Base-by-base conservation (phyloP, 148 eudicot genomes). In the Camellia sinensis region DNA sequence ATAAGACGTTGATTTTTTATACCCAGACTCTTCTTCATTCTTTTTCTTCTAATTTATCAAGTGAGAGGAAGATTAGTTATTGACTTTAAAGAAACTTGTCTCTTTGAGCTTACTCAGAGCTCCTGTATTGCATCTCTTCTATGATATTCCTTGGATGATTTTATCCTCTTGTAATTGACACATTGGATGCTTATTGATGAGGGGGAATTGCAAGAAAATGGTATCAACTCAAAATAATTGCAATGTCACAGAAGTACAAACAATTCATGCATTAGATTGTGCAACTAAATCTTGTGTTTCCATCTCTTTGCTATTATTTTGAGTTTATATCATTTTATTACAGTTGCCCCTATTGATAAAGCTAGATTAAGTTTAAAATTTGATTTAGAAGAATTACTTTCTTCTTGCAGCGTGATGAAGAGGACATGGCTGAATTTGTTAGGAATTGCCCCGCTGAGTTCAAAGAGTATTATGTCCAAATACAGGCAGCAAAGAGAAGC, bases 401-500 rank as follows among this genome's bases (percentile, higher is more conserved):
- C 54, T 68, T 76, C 67, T 41, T 88, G 76, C 87, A 96, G 99
- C 99, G 98, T 77, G 99, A 96, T 81, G 94, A 92, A 86, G 92
- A 96, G 76, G 99, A 96, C 88, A 91, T 96, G 93, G 86, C 84
- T 86, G 91, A 86, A 74, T 93, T 90, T 80, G 89, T 92, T 78
- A 85, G 86, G 83, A 87, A 89, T 80, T 93, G 98, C 82, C 92
- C 88, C 14, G 83, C 90, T 41, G 99, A 96, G 86, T 93, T 93
- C 80, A 93, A 92, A 87, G 97, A 96, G 82, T 96, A 91, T 80
- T 96, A 92, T 86, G 89, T 93, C 78, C 99, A 96, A 84, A 96
- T 96, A 98, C 95, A 93, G 77, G 91, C 89, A 50, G 97, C 99
- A 67, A 96, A 93, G 82, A 88, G 99, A 86, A 93, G 95, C 84